Evolutionary conservation across 768 basidiomycete species (phyloP).

Genomic region (Lactarius indigo): DNA sequence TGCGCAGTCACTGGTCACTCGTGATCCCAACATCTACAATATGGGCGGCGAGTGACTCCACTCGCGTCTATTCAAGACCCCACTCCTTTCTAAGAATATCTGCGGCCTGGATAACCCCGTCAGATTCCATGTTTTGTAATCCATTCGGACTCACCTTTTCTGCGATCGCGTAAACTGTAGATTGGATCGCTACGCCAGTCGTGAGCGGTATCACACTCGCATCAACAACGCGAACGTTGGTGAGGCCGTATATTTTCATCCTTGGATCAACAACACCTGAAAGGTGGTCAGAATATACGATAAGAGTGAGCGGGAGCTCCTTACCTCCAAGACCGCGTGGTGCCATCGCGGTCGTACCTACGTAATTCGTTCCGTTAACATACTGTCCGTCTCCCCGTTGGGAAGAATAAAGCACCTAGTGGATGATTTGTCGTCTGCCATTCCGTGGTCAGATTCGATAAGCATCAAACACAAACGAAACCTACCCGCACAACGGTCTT

Average conservation of each 20-base stretch:
- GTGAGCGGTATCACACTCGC: conserved; percentile 24
- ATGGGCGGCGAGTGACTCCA: neutral
- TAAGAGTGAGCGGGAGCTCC: neutral
- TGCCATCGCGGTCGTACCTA: conserved; percentile 24
- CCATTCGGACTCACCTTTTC: conserved; percentile 17
- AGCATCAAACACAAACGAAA: neutral
- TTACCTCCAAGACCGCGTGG: conserved; percentile 22
- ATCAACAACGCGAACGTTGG: conserved; percentile 23
- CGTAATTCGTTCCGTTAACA: neutral
- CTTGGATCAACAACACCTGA: conserved; percentile 21
- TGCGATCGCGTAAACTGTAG: conserved; percentile 24
- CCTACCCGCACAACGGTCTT: conserved; percentile 19
- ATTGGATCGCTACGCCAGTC: conserved; percentile 23
- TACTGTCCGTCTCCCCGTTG: neutral
- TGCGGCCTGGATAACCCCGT: conserved; percentile 12
- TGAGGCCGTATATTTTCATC: conserved; percentile 22
- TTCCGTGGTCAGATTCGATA: neutral
- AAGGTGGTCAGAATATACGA: neutral
- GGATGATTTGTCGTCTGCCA: conserved; percentile 24
- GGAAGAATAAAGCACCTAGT: conserved; percentile 1
- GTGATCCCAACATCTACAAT: neutral
- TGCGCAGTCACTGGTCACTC: neutral
- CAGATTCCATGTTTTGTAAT: neutral
- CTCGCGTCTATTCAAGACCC: conserved; percentile 11
- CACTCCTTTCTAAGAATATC: conserved; percentile 20